Conservation (phyloP, 352 stramenopile genomes). For the Plasmopara muralis region DNA sequence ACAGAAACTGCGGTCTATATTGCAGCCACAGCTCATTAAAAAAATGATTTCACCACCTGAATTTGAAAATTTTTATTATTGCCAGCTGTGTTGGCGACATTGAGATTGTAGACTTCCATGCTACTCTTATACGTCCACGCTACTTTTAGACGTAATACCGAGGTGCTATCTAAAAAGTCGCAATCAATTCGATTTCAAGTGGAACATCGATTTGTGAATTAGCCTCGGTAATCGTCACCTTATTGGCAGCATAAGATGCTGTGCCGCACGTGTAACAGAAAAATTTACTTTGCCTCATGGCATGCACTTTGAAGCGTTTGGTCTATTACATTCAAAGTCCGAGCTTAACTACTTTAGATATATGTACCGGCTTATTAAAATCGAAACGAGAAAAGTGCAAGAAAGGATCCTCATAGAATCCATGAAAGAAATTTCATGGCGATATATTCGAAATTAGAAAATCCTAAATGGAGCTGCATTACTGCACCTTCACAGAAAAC, state of each 20-base stretch:
- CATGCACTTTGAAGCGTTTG: too few relatives aligned
- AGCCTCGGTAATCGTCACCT: slow-evolving; percentile 5
- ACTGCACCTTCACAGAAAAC: too few relatives aligned
- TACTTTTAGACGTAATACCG: slow-evolving; percentile 3
- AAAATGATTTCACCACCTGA: too few relatives aligned
- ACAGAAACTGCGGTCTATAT: slow-evolving; percentile 5
- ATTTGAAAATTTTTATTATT: background rate
- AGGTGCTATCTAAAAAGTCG: background rate
- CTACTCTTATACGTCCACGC: background rate
- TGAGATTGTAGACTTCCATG: slow-evolving; percentile 10
- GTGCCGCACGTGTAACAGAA: slow-evolving; percentile 1
- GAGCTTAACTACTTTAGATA: too few relatives aligned
- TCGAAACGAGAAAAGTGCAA: too few relatives aligned
- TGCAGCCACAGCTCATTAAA: slow-evolving; percentile 7
- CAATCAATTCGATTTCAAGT: background rate
- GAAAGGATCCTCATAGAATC: too few relatives aligned
- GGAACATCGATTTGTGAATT: slow-evolving; percentile 4
- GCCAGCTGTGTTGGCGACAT: slow-evolving; percentile 12
- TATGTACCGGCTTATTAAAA: too few relatives aligned
- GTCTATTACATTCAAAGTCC: too few relatives aligned
- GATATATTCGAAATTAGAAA: too few relatives aligned
- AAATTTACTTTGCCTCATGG: too few relatives aligned
- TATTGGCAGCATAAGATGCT: slow-evolving; percentile 1
- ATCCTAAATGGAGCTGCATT: too few relatives aligned
- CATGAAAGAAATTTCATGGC: too few relatives aligned